A percentile compares a stretch with the other conserved stretches of the same genome.
Conservation (phyloP, 2,329 filamentous ascomycete genomes). For the Biscogniauxia marginata region DNA sequence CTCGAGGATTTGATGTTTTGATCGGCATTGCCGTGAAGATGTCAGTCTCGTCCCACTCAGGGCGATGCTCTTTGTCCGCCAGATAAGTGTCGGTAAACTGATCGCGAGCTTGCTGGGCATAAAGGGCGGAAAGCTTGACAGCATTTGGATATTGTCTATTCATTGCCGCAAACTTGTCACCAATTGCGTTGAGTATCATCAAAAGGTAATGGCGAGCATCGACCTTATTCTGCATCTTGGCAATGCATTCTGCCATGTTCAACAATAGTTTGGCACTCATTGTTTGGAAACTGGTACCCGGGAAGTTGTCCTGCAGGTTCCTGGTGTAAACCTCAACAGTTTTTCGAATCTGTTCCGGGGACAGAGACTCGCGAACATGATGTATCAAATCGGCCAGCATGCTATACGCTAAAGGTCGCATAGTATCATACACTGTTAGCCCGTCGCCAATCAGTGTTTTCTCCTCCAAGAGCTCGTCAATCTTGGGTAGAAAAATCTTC, state of each 20-base stretch:
- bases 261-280: slow-evolving; percentile 97
- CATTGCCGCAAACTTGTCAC: slow-evolving; percentile 97
- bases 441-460: slow-evolving; percentile 93
- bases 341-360: slow-evolving; percentile 86
- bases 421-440: slow-evolving; percentile 92
- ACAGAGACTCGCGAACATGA: slow-evolving; percentile 87
- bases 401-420: slow-evolving; percentile 92
- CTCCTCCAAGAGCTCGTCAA: slow-evolving; percentile 93
- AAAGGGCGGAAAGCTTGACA: slow-evolving; percentile 83
- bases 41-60: slow-evolving; percentile 97
- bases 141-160: slow-evolving; percentile 94
- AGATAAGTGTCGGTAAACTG: slow-evolving; percentile 72
- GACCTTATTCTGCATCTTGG: slow-evolving; percentile 86
- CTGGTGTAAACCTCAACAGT: slow-evolving; percentile 97
- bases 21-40: slow-evolving; percentile 97
- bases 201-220: slow-evolving; percentile 95
- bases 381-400: slow-evolving; percentile 99
- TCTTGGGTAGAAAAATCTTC: slow-evolving; percentile 90
- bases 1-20: slow-evolving; percentile 87
- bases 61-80: slow-evolving; percentile 74
- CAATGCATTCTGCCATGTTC: slow-evolving; percentile 98
- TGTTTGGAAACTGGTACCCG: slow-evolving; percentile 97
- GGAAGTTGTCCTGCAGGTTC: slow-evolving; percentile 92
- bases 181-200: slow-evolving; percentile 96
- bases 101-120: slow-evolving; percentile 66